Evolutionary conservation across 2,329 filamentous ascomycete species (phyloP).

Genomic region (Phaeosphaeria sp.): DNA sequence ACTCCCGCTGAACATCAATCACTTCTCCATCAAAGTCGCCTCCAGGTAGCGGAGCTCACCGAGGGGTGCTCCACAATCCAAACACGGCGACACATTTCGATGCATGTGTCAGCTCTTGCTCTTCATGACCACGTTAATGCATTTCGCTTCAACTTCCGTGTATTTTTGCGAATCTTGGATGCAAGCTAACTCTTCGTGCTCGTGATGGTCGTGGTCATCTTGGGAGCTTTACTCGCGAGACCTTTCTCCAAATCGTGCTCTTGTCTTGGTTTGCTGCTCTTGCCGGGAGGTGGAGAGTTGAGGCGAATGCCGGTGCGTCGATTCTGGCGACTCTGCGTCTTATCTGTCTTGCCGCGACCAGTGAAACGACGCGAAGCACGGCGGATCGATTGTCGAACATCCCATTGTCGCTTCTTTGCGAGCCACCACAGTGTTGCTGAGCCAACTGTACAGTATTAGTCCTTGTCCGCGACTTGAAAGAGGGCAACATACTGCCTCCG

Average conservation of each 20-base stretch:
- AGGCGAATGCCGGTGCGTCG: slow-evolving; percentile 45
- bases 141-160: neutral
- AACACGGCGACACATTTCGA: neutral
- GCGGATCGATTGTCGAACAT: slow-evolving; percentile 73
- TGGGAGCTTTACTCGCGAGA: slow-evolving; percentile 29
- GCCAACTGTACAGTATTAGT: slow-evolving; percentile 57
- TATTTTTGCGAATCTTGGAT: neutral
- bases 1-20: neutral
- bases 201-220: slow-evolving; percentile 44
- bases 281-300: slow-evolving; percentile 41
- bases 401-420: slow-evolving; percentile 87
- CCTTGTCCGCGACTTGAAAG: neutral
- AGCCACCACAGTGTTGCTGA: slow-evolving; percentile 75
- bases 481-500: slow-evolving; percentile 66
- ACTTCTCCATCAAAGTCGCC: too few species aligned
- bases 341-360: slow-evolving; percentile 42
- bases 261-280: slow-evolving; percentile 22
- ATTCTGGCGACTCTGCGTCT: slow-evolving; percentile 40
- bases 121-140: too few species aligned
- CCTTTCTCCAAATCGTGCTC: slow-evolving; percentile 46
- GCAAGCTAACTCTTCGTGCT: slow-evolving; percentile 29
- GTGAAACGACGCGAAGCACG: slow-evolving; percentile 63
- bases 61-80: too few species aligned
- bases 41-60: too few species aligned
- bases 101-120: too few species aligned